These are phyloP conservation scores for Cucurbita ficifolia DNA, from an alignment of 306 rosid species.

Conservation along the genomic window DNA sequence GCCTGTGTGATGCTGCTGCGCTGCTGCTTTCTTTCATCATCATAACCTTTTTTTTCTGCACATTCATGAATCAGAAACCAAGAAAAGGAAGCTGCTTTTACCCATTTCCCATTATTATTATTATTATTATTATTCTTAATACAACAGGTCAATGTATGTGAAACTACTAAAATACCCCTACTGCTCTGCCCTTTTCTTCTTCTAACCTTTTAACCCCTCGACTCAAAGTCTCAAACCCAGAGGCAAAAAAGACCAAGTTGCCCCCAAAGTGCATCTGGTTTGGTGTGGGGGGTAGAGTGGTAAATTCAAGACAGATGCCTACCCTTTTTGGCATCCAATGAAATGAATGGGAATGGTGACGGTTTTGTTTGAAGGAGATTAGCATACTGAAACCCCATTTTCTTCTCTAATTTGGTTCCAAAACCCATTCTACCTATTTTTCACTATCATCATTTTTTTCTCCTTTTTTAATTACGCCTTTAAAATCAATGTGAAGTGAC, in stretches of 20 bases:
- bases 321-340: neutral
- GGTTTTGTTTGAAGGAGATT: neutral
- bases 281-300: neutral
- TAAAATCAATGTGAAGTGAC: neutral
- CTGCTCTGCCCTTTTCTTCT: neutral
- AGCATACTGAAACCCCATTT: neutral
- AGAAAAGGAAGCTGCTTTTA: neutral
- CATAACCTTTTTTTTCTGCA: neutral
- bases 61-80: neutral
- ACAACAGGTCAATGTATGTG: neutral
- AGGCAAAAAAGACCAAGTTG: neutral
- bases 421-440: neutral
- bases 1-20: neutral
- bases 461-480: too few relatives aligned
- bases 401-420: neutral
- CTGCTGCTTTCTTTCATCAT: neutral
- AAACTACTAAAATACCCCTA: neutral
- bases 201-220: neutral
- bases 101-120: neutral
- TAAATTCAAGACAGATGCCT: neutral
- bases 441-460: neutral
- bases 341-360: neutral
- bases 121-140: neutral
- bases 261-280: neutral
- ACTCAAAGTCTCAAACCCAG: neutral